These are phyloP conservation scores for Ophiostoma ips DNA, from an alignment of 2,329 filamentous ascomycete species.

Conservation along the genomic window DNA sequence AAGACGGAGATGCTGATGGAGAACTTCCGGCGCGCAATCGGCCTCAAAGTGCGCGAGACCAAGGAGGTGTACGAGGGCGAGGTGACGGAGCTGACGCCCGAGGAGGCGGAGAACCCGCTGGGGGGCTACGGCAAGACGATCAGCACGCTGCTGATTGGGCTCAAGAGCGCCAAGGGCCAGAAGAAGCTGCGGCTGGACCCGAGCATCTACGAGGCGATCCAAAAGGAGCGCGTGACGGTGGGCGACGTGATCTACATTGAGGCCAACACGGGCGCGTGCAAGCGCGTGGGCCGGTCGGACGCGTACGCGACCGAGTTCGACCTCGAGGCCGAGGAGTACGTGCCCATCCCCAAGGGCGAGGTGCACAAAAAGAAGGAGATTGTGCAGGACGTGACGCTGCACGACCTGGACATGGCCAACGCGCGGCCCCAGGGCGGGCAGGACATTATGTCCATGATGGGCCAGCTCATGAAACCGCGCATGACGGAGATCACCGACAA, in stretches of 20 bases:
- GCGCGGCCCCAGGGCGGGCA: constrained; percentile 90
- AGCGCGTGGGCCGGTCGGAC: constrained; percentile 88
- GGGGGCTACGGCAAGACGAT: constrained; percentile 97
- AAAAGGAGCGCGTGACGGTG: constrained; percentile 91
- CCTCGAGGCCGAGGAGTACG: constrained; percentile 96
- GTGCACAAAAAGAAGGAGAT: constrained; percentile 99
- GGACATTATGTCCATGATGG: constrained; percentile 99
- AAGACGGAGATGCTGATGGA: constrained; percentile 99
- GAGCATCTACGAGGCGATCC: constrained; percentile 97
- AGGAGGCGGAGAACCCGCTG: constrained; percentile 94
- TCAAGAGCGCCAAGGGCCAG: constrained; percentile 91
- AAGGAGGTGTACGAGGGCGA: constrained; percentile 99
- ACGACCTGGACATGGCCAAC: constrained; percentile 93
- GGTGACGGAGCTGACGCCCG: constrained; percentile 91
- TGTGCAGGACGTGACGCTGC: constrained; percentile 93
- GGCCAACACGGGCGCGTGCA: constrained; percentile 95
- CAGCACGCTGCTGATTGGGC: constrained; percentile 80
- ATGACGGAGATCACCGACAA: constrained; percentile 99
- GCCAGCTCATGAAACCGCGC: constrained; percentile 97
- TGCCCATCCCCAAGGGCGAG: constrained; percentile 95
- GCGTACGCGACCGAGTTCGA: constrained; percentile 98
- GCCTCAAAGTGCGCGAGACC: constrained; percentile 90
- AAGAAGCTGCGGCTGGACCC: constrained; percentile 96
- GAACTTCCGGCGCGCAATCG: constrained; percentile 94
- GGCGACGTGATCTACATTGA: constrained; percentile 99